A percentile compares a stretch with the other conserved stretches of the same genome.
These are phyloP conservation scores for Lojkania enalia DNA, from an alignment of 2,329 filamentous ascomycete genomes.

Conservation along the genomic window DNA sequence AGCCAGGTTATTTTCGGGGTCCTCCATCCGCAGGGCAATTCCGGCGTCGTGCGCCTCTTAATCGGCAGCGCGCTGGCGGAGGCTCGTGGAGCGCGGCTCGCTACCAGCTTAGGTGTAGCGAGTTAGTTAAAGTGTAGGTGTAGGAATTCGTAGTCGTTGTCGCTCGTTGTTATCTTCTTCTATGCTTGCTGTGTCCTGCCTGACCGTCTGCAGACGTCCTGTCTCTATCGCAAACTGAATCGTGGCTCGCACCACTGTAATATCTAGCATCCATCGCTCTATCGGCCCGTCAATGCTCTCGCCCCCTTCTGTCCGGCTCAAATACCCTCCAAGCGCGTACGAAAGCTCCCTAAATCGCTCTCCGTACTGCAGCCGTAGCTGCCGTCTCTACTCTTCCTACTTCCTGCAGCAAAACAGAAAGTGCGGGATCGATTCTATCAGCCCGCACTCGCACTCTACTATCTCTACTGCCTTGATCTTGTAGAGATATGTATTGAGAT, in stretches of 20 bases:
- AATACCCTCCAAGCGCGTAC: conserved; percentile 15
- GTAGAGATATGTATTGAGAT: conserved; percentile 19
- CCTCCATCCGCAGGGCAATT: conserved; percentile 14
- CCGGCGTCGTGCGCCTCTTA: conserved; percentile 13
- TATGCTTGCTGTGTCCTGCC: conserved; percentile 1
- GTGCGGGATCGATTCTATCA: conserved; percentile 16
- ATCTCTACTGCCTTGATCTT: conserved; percentile 18
- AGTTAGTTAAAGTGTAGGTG: not conserved
- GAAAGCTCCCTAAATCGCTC: conserved; percentile 3
- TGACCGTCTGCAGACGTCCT: conserved; percentile 1
- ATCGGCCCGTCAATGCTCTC: conserved; percentile 13
- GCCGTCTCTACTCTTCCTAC: conserved; percentile 4
- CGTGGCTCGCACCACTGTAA: conserved; percentile 4
- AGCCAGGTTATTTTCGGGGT: conserved; percentile 7
- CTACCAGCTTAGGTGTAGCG: not conserved
- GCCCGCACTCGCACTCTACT: conserved; percentile 15
- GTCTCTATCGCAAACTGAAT: conserved; percentile 4
- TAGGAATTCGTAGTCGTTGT: not conserved
- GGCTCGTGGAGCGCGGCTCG: conserved; percentile 4
- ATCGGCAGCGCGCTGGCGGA: conserved; percentile 15
- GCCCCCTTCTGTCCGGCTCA: conserved; percentile 12
- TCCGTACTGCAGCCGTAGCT: conserved; percentile 1
- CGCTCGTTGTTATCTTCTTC: conserved; percentile 3
- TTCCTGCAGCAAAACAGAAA: conserved; percentile 17
- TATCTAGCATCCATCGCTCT: conserved; percentile 4